Conservation (phyloP, 2,329 filamentous ascomycete genomes). For the Myriosclerotinia scirpicola region DNA sequence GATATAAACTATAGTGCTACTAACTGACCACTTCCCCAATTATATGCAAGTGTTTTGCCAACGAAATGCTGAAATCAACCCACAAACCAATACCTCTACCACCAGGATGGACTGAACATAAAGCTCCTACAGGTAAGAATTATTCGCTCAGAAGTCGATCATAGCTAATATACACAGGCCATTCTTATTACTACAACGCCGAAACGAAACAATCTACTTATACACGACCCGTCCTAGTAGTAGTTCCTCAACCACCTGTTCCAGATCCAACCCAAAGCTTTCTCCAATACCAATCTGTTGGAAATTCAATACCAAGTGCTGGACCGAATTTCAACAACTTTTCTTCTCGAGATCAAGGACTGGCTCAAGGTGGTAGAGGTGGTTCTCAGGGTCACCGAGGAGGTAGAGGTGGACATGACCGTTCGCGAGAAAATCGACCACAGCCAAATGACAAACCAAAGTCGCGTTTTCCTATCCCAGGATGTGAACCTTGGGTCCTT, state of each 20-base stretch:
- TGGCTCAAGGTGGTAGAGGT: slow-evolving; percentile 39
- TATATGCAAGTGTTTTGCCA: slow-evolving; percentile 18
- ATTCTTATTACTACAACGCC: slow-evolving; percentile 85
- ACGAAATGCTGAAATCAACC: slow-evolving; percentile 72
- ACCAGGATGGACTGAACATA: slow-evolving; percentile 90
- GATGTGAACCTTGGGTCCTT: slow-evolving; percentile 82
- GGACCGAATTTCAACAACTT: slow-evolving; percentile 38
- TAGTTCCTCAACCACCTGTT: slow-evolving; percentile 29
- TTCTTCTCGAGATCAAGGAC: slow-evolving; percentile 27
- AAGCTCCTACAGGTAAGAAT: slow-evolving; percentile 63
- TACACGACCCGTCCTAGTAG: slow-evolving; percentile 60
- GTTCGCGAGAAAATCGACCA: slow-evolving; percentile 48
- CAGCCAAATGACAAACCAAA: slow-evolving; percentile 78
- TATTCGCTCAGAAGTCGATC: background rate
- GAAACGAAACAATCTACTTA: slow-evolving; percentile 86
- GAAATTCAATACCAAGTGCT: slow-evolving; percentile 44
- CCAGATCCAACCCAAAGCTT: slow-evolving; percentile 44
- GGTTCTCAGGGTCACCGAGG: slow-evolving; percentile 49
- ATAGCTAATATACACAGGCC: slow-evolving; percentile 43
- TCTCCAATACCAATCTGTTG: slow-evolving; percentile 46
- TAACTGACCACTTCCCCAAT: background rate
- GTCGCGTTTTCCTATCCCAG: slow-evolving; percentile 75
- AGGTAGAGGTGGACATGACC: slow-evolving; percentile 55
- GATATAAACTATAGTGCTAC: background rate
- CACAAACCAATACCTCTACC: slow-evolving; percentile 69